Conservation (phyloP, 257 asterid genomes). For the Schizonepeta tenuifolia region DNA sequence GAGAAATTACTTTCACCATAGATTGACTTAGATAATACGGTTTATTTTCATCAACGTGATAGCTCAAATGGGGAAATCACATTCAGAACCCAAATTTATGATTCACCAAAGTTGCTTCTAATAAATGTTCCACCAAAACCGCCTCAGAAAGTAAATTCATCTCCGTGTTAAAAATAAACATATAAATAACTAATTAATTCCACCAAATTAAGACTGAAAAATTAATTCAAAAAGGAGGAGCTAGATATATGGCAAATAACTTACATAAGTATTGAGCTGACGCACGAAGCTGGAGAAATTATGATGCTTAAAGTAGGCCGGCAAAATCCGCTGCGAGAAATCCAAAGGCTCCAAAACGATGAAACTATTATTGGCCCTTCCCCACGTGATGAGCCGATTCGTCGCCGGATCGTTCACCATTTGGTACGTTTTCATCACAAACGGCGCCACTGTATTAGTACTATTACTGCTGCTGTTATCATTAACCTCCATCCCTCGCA, state of each 20-base stretch:
- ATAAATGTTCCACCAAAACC: background rate
- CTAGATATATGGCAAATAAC: conserved; percentile 31
- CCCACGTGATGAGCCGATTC: conserved; percentile 65
- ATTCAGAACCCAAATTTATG: background rate
- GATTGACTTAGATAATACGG: conserved; percentile 8
- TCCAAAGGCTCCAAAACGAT: conserved; percentile 69
- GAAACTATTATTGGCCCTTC: conserved; percentile 64
- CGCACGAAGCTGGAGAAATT: conserved; percentile 96
- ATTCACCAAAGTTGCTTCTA: background rate
- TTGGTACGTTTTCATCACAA: conserved; percentile 82
- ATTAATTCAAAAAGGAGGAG: background rate
- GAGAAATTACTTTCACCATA: background rate
- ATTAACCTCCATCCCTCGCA: conserved; percentile 54
- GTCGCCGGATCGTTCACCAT: conserved; percentile 79
- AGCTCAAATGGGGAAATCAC: background rate
- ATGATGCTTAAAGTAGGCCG: conserved; percentile 79
- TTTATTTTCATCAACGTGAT: background rate
- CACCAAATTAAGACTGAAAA: background rate
- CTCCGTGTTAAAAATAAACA: no score
- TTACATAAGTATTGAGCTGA: conserved; percentile 89
- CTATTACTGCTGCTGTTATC: background rate
- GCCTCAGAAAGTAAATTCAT: background rate
- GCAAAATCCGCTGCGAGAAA: conserved; percentile 70
- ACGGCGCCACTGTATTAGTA: conserved; percentile 51
- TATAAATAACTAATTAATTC: background rate